These are phyloP conservation scores for Coffea eugenioides DNA, from an alignment of 257 asterid species.

Conservation along the genomic window DNA sequence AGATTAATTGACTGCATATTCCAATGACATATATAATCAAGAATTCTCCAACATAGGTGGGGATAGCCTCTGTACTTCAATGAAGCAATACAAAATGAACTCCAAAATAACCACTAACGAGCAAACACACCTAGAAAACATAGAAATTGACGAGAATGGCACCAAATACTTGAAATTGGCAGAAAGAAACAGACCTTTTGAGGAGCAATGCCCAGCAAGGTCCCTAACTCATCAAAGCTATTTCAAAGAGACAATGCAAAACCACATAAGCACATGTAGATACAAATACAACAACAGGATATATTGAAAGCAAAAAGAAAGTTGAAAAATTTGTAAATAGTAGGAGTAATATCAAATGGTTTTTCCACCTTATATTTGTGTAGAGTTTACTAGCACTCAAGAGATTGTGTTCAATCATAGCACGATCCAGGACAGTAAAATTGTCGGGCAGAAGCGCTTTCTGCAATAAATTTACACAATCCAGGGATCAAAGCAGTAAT, in stretches of 20 bases:
- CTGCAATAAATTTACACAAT: constrained; percentile 39
- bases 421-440: constrained; percentile 94
- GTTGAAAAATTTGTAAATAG: background rate
- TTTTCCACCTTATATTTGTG: constrained; percentile 79
- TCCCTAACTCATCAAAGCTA: constrained; percentile 92
- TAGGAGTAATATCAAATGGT: background rate
- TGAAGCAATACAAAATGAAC: background rate
- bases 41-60: background rate
- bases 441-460: constrained; percentile 89
- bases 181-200: constrained; percentile 56
- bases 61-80: background rate
- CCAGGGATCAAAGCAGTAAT: constrained; percentile 14
- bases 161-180: background rate
- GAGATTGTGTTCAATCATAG: constrained; percentile 98
- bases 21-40: background rate
- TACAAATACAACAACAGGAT: background rate
- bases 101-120: no score
- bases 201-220: constrained; percentile 93
- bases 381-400: constrained; percentile 96
- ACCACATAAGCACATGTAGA: background rate
- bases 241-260: constrained; percentile 17
- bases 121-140: background rate
- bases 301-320: background rate
- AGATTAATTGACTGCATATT: background rate
- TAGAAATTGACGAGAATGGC: background rate